Conservation (phyloP, 768 basidiomycete genomes). For the Phlebiopsis flavidoalba region DNA sequence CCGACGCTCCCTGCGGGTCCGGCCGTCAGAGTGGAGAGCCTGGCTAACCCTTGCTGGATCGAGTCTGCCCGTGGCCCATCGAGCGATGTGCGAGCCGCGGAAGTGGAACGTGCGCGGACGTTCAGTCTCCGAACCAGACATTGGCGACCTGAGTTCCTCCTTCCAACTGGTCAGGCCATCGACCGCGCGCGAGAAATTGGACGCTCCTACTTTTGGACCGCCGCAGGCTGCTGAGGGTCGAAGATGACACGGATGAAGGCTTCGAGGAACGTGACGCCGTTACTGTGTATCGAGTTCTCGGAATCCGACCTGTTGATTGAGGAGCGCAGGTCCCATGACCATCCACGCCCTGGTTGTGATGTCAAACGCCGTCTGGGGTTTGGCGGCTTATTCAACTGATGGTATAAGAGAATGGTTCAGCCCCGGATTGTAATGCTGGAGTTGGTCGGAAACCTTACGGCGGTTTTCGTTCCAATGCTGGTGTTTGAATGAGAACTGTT, state of each 20-base stretch:
- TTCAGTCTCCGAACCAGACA: constrained; percentile 49
- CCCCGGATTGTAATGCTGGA: constrained; percentile 45
- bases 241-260: constrained; percentile 49
- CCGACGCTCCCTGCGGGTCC: constrained; percentile 37
- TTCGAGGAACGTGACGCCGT: constrained; percentile 61
- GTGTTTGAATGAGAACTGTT: constrained; percentile 17
- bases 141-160: constrained; percentile 21
- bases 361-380: constrained; percentile 64
- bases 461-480: constrained; percentile 25
- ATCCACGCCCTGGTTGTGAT: constrained; percentile 40
- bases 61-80: constrained; percentile 28
- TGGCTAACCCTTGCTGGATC: constrained; percentile 24
- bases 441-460: constrained; percentile 39
- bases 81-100: constrained; percentile 42
- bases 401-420: constrained; percentile 27
- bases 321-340: constrained; percentile 24
- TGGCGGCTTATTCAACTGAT: constrained; percentile 45
- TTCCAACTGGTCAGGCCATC: not conserved
- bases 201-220: constrained; percentile 38
- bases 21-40: constrained; percentile 30
- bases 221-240: constrained; percentile 50
- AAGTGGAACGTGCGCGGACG: constrained; percentile 33
- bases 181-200: not conserved
- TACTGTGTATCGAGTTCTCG: constrained; percentile 34
- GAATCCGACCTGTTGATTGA: constrained; percentile 40